phyloP scores from a whole-genome alignment of 305 asterid species.

The Solanum hybrid region DNA sequence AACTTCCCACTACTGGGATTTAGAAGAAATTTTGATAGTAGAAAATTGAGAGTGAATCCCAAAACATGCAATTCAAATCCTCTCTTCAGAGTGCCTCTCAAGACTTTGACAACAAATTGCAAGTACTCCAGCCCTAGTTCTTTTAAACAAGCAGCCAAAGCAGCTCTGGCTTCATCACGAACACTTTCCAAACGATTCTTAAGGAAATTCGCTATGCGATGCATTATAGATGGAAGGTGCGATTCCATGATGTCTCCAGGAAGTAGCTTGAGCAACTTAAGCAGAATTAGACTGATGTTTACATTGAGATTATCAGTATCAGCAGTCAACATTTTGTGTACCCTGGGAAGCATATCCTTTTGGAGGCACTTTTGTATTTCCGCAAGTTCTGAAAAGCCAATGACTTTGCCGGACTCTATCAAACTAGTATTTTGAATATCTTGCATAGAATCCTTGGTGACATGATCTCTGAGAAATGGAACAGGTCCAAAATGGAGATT shows the following conservation, averaged over 20 bases:
- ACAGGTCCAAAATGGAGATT: constrained; percentile 64
- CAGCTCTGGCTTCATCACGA: constrained; percentile 90
- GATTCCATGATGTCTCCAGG: constrained; percentile 74
- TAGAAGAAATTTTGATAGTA: constrained; percentile 57
- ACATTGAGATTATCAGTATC: constrained; percentile 70
- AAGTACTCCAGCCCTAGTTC: constrained; percentile 86
- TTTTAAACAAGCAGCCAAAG: constrained; percentile 76
- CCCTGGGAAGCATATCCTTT: constrained; percentile 58
- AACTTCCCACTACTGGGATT: constrained; percentile 52
- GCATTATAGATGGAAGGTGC: constrained; percentile 79
- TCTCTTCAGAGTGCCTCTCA: constrained; percentile 70
- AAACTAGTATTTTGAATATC: constrained; percentile 39
- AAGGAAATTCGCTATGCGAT: constrained; percentile 79
- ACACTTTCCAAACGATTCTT: constrained; percentile 77
- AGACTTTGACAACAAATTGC: constrained; percentile 69
- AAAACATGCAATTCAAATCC: constrained; percentile 89
- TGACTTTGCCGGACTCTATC: constrained; percentile 17
- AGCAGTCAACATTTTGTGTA: constrained; percentile 62
- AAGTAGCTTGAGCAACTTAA: constrained; percentile 77
- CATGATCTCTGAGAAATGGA: constrained; percentile 52
- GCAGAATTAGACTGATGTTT: constrained; percentile 64
- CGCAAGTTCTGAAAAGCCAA: constrained; percentile 21
- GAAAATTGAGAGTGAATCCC: constrained; percentile 77
- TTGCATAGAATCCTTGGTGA: constrained; percentile 27
- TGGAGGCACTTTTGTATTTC: constrained; percentile 45